These are phyloP conservation scores for Microcyclosporella mali DNA, from an alignment of 2,329 filamentous ascomycete genomes.

Conservation along the genomic window DNA sequence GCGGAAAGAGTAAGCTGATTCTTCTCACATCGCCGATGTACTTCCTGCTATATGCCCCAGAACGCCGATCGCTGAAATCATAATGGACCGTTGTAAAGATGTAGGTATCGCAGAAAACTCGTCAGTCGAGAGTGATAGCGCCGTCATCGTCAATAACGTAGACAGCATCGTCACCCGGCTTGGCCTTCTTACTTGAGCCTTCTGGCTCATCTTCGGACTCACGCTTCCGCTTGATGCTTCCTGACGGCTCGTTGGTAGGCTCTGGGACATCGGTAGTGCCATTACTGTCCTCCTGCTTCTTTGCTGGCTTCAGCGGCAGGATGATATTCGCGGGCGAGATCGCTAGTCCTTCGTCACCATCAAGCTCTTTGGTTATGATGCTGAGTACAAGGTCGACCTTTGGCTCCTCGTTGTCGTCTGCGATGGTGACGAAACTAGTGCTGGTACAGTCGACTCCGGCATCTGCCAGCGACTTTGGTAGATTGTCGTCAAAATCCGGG, in stretches of 20 bases:
- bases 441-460: conserved; percentile 58
- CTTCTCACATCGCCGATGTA: neutral
- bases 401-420: conserved; percentile 74
- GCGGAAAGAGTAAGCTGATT: neutral
- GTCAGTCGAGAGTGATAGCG: conserved; percentile 28
- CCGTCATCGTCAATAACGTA: conserved; percentile 25
- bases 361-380: conserved; percentile 9
- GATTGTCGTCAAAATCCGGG: conserved; percentile 78
- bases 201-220: conserved; percentile 23
- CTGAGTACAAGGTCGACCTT: conserved; percentile 72
- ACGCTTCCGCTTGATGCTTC: conserved; percentile 26
- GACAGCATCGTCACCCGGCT: conserved; percentile 14
- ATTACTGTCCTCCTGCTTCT: conserved; percentile 13
- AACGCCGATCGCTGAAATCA: neutral
- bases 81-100: too few relatives aligned
- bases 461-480: conserved; percentile 70
- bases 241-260: neutral
- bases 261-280: conserved; percentile 12
- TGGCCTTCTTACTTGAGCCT: conserved; percentile 22
- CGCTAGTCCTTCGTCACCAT: conserved; percentile 11
- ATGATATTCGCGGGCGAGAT: conserved; percentile 14
- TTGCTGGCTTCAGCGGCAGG: conserved; percentile 19
- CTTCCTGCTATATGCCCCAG: too few relatives aligned
- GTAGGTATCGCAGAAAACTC: too few relatives aligned
- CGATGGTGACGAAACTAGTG: conserved; percentile 72